Conservation (phyloP, 805 yeast genomes). For the Peterozyma toletana region DNA sequence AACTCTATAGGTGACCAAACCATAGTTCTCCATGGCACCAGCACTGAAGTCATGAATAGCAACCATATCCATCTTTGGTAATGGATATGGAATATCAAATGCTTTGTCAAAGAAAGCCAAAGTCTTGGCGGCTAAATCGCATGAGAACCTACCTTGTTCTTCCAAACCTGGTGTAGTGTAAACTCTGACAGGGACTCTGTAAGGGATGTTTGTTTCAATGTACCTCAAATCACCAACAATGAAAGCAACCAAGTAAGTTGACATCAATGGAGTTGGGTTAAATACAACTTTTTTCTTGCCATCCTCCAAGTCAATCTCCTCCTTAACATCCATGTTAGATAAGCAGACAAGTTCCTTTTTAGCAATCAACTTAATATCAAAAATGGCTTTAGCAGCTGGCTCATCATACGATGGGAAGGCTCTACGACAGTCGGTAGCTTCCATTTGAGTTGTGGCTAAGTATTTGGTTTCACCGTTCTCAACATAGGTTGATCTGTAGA, state of each 20-base stretch:
- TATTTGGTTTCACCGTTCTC: slow-evolving; percentile 59
- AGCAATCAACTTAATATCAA: slow-evolving; percentile 56
- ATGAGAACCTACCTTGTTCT: slow-evolving; percentile 64
- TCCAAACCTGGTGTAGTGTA: slow-evolving; percentile 77
- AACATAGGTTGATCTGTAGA: slow-evolving; percentile 63
- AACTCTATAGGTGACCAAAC: slow-evolving; percentile 72
- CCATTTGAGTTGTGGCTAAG: slow-evolving; percentile 81
- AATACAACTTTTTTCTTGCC: slow-evolving; percentile 51
- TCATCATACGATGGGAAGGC: slow-evolving; percentile 87
- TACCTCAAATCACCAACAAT: slow-evolving; percentile 75
- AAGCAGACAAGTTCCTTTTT: slow-evolving; percentile 48
- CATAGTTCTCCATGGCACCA: slow-evolving; percentile 90
- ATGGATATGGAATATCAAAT: slow-evolving; percentile 69
- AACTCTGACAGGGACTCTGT: slow-evolving; percentile 71
- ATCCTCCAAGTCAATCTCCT: slow-evolving; percentile 34
- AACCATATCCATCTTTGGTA: slow-evolving; percentile 77
- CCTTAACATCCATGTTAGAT: slow-evolving; percentile 62
- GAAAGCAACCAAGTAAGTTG: slow-evolving; percentile 81
- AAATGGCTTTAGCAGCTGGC: slow-evolving; percentile 72
- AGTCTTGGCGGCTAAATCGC: slow-evolving; percentile 69
- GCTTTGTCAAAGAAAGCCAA: slow-evolving; percentile 65
- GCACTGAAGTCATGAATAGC: slow-evolving; percentile 81
- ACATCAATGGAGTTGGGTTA: slow-evolving; percentile 76
- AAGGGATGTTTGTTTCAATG: slow-evolving; percentile 44
- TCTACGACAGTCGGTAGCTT: slow-evolving; percentile 79